A percentile compares a stretch with the other conserved stretches of the same genome.
phyloP scores from a whole-genome alignment of 345 rosid species.

The Camelina neglecta region DNA sequence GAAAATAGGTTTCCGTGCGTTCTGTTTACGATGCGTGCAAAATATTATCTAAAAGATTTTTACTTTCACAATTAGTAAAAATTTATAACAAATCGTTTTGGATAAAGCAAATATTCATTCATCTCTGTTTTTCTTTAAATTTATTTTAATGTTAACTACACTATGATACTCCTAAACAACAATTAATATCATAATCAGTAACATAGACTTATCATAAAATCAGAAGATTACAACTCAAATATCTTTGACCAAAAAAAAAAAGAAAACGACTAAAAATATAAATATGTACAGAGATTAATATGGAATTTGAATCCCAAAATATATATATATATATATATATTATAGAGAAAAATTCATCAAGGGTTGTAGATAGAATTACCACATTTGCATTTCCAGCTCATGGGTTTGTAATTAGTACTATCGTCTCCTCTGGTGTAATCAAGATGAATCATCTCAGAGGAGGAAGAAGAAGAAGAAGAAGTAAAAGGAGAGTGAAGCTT shows the following conservation, averaged over 20 bases:
- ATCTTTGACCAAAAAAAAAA: not conserved
- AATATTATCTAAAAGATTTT: not conserved
- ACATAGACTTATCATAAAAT: constrained; percentile 11
- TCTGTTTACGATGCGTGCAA: constrained; percentile 40
- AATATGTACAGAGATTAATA: constrained; percentile 27
- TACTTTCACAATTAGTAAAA: constrained; percentile 3
- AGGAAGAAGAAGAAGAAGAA: constrained; percentile 34
- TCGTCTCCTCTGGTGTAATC: constrained; percentile 70
- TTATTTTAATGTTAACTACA: not conserved
- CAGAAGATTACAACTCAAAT: constrained; percentile 29
- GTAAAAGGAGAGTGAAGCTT: constrained; percentile 30
- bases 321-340: no score
- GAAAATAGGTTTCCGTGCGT: constrained; percentile 49
- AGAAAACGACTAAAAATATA: constrained; percentile 17
- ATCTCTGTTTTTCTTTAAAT: constrained; percentile 8
- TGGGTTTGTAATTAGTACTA: constrained; percentile 77
- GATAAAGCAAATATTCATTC: constrained; percentile 20
- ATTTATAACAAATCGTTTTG: not conserved
- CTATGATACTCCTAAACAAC: not conserved
- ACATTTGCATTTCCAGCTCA: constrained; percentile 98
- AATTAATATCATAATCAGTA: constrained; percentile 12
- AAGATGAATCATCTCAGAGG: constrained; percentile 29
- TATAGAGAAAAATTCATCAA: constrained; percentile 39
- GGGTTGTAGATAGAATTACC: constrained; percentile 89
- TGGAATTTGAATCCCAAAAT: not conserved